Conservation (phyloP, 192 early-diverging fungal genomes). For the Podila clonocystis region DNA sequence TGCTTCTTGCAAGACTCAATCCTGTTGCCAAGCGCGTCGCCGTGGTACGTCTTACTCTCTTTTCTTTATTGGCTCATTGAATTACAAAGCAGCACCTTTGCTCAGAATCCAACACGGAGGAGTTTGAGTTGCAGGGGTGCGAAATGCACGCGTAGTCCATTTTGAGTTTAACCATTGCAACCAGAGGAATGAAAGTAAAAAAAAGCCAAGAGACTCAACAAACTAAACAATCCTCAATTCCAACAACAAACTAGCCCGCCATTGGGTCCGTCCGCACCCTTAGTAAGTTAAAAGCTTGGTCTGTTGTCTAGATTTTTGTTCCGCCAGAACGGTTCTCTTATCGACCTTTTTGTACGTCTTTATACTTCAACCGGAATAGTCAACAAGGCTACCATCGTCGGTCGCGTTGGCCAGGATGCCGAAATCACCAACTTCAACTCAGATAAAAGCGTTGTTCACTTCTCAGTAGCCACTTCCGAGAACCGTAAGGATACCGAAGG, state of each 20-base stretch:
- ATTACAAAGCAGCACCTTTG: not conserved
- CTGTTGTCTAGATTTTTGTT: not conserved
- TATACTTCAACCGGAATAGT: constrained; percentile 32
- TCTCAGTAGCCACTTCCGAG: constrained; percentile 73
- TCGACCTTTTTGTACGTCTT: not conserved
- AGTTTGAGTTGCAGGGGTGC: not conserved
- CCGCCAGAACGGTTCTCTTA: not conserved
- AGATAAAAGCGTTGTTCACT: constrained; percentile 60
- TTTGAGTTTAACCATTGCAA: too few relatives aligned
- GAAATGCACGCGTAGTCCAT: too few relatives aligned
- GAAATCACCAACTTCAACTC: constrained; percentile 51
- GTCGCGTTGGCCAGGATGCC: constrained; percentile 72
- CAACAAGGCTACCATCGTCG: constrained; percentile 75
- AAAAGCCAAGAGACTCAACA: not conserved
- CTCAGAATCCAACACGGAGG: not conserved
- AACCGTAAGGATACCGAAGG: constrained; percentile 69
- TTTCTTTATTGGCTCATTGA: not conserved
- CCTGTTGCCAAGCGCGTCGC: constrained; percentile 38
- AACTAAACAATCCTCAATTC: not conserved
- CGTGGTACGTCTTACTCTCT: constrained; percentile 8
- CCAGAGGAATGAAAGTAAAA: too few relatives aligned
- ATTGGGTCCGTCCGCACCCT: constrained; percentile 37
- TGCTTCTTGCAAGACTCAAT: constrained; percentile 36
- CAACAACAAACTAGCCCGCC: constrained; percentile 15
- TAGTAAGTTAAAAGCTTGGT: constrained; percentile 9